Conservation (phyloP, 257 asterid genomes). For the Asclepias syriaca region DNA sequence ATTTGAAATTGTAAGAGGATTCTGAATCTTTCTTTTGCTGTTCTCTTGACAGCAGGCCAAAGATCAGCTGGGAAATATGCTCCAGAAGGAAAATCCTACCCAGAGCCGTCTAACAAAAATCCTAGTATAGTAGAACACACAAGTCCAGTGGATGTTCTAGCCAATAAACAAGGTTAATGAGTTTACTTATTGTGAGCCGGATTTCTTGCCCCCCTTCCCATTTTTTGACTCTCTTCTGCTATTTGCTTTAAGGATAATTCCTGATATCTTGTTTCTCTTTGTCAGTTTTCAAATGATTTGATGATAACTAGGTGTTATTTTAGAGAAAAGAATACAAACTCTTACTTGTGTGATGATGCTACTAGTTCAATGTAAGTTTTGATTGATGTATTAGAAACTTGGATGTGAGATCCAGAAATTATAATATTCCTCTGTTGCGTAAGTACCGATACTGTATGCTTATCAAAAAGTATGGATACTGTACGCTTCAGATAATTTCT, state of each 20-base stretch:
- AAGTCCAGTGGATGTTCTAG: conserved; percentile 13
- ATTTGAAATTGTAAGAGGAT: conserved; percentile 10
- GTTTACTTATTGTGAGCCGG: not conserved
- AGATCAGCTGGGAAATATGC: conserved; percentile 19
- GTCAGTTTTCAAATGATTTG: not conserved
- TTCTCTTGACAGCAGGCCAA: conserved; percentile 13
- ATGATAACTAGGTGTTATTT: not conserved
- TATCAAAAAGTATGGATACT: not conserved
- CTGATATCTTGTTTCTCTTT: not conserved
- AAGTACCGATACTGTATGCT: not conserved
- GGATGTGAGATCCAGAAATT: not conserved
- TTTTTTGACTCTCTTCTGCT: not conserved
- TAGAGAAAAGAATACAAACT: not conserved
- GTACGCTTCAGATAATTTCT: not conserved
- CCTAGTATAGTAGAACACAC: conserved; percentile 7
- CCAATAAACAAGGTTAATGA: conserved; percentile 11
- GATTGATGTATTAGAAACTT: not conserved
- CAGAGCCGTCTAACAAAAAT: conserved; percentile 10
- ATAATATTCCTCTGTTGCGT: not conserved
- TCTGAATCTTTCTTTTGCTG: conserved; percentile 12
- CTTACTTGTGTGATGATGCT: not conserved
- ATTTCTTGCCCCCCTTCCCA: not conserved
- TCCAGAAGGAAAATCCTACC: conserved; percentile 15
- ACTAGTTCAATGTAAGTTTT: not conserved
- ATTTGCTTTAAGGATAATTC: not conserved